Conservation (phyloP, 441 rosid genomes). For the Gossypium schwendimanii region DNA sequence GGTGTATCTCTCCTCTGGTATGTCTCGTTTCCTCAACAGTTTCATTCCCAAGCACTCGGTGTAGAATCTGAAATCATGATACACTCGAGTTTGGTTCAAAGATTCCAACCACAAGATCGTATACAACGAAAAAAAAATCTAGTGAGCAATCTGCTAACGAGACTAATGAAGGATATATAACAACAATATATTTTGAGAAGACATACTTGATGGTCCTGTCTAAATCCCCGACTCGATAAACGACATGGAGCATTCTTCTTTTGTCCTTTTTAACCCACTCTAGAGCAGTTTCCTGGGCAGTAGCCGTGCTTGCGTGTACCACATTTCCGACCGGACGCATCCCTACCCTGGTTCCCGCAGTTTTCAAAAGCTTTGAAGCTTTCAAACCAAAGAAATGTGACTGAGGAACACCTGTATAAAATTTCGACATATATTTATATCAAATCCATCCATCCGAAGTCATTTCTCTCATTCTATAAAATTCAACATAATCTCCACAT, state of each 20-base stretch:
- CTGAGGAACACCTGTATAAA: slow-evolving; percentile 45
- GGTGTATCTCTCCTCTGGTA: slow-evolving; percentile 61
- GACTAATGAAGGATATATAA: neutral
- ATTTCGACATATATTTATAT: neutral
- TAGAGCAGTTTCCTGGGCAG: slow-evolving; percentile 51
- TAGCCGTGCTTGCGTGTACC: slow-evolving; percentile 56
- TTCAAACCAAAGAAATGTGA: slow-evolving; percentile 39
- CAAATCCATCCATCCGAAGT: slow-evolving; percentile 7
- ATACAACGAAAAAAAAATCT: neutral
- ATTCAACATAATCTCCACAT: neutral
- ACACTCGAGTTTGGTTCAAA: neutral
- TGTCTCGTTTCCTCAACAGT: slow-evolving; percentile 60
- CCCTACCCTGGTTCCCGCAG: slow-evolving; percentile 31
- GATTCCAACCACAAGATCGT: neutral
- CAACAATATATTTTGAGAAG: neutral
- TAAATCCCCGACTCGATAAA: slow-evolving; percentile 92
- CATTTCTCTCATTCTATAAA: neutral
- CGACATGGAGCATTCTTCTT: slow-evolving; percentile 87
- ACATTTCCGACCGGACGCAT: slow-evolving; percentile 48
- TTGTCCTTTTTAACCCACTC: slow-evolving; percentile 81
- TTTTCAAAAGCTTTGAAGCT: slow-evolving; percentile 41
- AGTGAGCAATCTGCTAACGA: neutral
- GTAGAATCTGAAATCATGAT: slow-evolving; percentile 43
- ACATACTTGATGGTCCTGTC: slow-evolving; percentile 80
- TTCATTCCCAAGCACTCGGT: slow-evolving; percentile 74